These are phyloP conservation scores for Botrytis byssoidea DNA, from an alignment of 2,329 filamentous ascomycete genomes.

Conservation along the genomic window DNA sequence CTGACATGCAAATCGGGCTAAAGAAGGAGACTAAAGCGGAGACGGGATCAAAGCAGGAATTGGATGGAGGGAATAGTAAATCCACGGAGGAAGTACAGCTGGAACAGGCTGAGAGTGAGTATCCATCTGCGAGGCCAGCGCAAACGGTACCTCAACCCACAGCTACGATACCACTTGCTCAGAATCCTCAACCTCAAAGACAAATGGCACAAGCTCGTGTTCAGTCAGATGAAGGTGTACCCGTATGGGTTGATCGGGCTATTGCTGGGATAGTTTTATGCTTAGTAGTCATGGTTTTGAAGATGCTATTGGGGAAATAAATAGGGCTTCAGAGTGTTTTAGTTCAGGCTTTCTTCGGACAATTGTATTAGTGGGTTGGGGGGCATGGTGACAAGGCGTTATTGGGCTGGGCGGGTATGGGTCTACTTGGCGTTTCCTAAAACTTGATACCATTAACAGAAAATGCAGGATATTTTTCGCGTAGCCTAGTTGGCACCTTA, in stretches of 20 bases:
- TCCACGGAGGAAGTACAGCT: constrained; percentile 31
- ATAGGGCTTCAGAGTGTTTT: neutral
- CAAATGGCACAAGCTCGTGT: constrained; percentile 31
- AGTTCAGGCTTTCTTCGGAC: neutral
- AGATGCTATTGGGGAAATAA: constrained; percentile 41
- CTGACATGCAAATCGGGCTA: constrained; percentile 9
- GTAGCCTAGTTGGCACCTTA: neutral
- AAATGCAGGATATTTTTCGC: neutral
- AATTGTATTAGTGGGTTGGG: neutral
- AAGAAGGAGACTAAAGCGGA: constrained; percentile 53
- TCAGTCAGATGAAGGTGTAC: constrained; percentile 51
- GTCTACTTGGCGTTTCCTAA: neutral
- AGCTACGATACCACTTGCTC: constrained; percentile 23
- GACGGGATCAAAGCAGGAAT: neutral
- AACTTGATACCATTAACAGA: constrained; percentile 9
- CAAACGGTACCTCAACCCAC: constrained; percentile 41
- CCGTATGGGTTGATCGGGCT: constrained; percentile 76
- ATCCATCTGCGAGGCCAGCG: constrained; percentile 33
- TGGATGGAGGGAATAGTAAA: constrained; percentile 7
- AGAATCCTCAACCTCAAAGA: neutral
- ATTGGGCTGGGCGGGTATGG: neutral
- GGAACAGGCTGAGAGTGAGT: constrained; percentile 56
- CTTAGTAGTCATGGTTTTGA: constrained; percentile 67
- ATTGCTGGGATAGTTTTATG: constrained; percentile 72
- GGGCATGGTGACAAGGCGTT: neutral